Evolutionary conservation across 768 basidiomycete genomes (phyloP), one percentile per base, ranked within the genome.

Genomic region (Boletellus emodensis): DNA sequence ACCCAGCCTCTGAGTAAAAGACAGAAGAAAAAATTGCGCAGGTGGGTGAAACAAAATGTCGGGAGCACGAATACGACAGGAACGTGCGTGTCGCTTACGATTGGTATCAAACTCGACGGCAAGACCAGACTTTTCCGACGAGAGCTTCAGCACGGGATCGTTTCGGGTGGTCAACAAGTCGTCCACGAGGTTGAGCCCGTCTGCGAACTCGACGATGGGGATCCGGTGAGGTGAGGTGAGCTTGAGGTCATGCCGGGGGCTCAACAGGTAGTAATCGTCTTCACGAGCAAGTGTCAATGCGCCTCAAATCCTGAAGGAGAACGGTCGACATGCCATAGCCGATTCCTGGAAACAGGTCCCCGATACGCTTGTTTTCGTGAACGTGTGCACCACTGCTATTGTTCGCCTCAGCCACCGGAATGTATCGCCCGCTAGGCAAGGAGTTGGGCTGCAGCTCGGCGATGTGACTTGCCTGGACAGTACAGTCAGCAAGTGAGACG

Each of bases 191-290:
- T 86, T 73, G 15, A 77, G 59, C 12, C 69, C 46, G 1, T 72
- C 64, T 26, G 67, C 66, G 50, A 84, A 74, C 17, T 71, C 66
- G 12, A 69, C 49, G 12, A 72, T 53, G 7, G 77, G 68, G 26
- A 86, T 64, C 30, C 81, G 77, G 30, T 74, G 77, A 6, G 81
- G 81, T 2, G 73, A 66, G 1, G 64, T 50, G 11, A 64, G n/a
- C 34, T 55, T 50, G 45, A 71, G 64, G 39, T 66, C 59, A 15
- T 67, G 59, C 47, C 68, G 66, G 34, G 72, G 66, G 33, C 67
- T 61, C 64, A 88, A 75, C 6, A 79, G 54, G 64, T 86, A 88
- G 66, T 79, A 88, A 61, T 85, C 78, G 59, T 88, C 86, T 86
- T 51, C 13, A 26, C 24, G 24, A 6, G 10, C n/a, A 26, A 28